Conservation (phyloP, 305 asterid genomes). For the Fraxinus velutina region DNA sequence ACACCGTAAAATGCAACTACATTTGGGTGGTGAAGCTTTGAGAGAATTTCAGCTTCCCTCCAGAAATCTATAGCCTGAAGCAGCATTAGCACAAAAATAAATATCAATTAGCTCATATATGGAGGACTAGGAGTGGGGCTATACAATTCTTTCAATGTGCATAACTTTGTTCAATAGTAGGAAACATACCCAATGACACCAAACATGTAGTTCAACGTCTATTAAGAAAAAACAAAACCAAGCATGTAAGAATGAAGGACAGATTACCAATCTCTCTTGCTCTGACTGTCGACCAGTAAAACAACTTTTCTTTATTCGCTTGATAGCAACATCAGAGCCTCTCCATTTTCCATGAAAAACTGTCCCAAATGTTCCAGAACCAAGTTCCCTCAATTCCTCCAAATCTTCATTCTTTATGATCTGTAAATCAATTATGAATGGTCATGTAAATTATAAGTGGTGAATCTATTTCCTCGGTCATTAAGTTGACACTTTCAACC, state of each 20-base stretch:
- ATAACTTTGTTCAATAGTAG: not conserved
- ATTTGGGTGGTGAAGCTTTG: constrained; percentile 87
- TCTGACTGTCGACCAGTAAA: constrained; percentile 78
- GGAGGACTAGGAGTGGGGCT: not conserved
- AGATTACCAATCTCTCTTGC: constrained; percentile 71
- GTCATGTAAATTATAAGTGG: constrained; percentile 19
- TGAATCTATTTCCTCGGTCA: constrained; percentile 10
- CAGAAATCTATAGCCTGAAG: constrained; percentile 68
- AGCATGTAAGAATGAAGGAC: constrained; percentile 10
- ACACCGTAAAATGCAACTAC: constrained; percentile 83
- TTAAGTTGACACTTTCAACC: constrained; percentile 11
- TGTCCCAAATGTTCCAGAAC: constrained; percentile 91
- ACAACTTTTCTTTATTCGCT: constrained; percentile 83
- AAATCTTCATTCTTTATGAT: constrained; percentile 74
- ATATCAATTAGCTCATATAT: constrained; percentile 4
- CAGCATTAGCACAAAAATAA: constrained; percentile 9
- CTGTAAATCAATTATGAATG: constrained; percentile 36
- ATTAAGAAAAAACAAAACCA: not conserved
- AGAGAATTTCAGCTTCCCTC: constrained; percentile 80
- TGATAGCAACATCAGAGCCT: constrained; percentile 90
- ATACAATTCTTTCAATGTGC: constrained; percentile 17
- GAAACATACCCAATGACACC: not conserved
- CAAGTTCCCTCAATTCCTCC: constrained; percentile 82
- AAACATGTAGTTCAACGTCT: not conserved
- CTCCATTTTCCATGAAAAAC: constrained; percentile 96